Conservation (phyloP, 768 basidiomycete genomes). For the Exsudoporus frostii region DNA sequence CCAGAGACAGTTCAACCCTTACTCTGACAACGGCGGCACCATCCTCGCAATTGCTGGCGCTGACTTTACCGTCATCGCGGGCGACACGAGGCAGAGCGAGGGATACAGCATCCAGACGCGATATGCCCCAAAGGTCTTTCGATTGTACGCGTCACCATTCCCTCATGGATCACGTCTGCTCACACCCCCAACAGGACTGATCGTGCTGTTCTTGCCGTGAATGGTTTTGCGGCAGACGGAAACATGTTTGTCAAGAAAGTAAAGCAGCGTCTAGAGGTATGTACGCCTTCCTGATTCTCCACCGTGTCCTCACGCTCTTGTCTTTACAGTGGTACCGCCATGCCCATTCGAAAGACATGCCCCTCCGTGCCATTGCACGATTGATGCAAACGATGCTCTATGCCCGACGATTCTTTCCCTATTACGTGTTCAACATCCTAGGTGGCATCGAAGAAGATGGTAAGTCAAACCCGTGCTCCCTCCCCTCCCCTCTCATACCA, state of each 20-base stretch:
- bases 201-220: slow-evolving; percentile 89
- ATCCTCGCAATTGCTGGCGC: slow-evolving; percentile 94
- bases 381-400: slow-evolving; percentile 99
- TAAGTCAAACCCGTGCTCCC: slow-evolving; percentile 37
- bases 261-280: slow-evolving; percentile 90
- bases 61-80: slow-evolving; percentile 92
- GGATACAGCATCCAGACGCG: slow-evolving; percentile 98
- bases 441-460: slow-evolving; percentile 97
- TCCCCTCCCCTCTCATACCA: slow-evolving; percentile 3
- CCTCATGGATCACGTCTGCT: neutral
- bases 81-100: slow-evolving; percentile 94
- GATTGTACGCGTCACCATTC: slow-evolving; percentile 59
- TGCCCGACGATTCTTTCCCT: slow-evolving; percentile 94
- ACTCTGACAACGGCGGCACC: slow-evolving; percentile 92
- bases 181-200: slow-evolving; percentile 60
- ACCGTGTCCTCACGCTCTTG: neutral
- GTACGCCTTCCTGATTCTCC: slow-evolving; percentile 23
- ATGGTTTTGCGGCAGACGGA: slow-evolving; percentile 96
- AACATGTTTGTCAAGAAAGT: slow-evolving; percentile 98
- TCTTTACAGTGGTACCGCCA: slow-evolving; percentile 87
- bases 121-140: slow-evolving; percentile 94
- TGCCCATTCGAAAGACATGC: slow-evolving; percentile 96
- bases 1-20: slow-evolving; percentile 77
- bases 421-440: slow-evolving; percentile 95
- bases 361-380: slow-evolving; percentile 94